A percentile compares a stretch with the other conserved stretches of the same genome.
Evolutionary conservation across 768 basidiomycete genomes (phyloP).

Genomic region (Amanita polypyramis): DNA sequence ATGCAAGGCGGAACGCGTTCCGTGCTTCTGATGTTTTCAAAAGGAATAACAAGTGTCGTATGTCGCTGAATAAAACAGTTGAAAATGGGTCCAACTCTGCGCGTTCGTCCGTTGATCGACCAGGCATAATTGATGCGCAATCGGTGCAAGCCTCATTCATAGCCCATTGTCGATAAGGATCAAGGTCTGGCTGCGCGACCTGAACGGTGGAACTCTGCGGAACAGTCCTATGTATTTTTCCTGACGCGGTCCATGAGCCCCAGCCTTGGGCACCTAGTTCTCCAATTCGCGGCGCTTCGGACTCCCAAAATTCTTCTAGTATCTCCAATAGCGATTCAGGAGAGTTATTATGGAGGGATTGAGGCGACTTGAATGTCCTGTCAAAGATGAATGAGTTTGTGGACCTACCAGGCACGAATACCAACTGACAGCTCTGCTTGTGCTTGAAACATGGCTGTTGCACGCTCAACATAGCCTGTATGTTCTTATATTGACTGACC

Average conservation of each 20-base stretch:
- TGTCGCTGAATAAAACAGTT: slow-evolving; percentile 63
- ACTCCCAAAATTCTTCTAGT: slow-evolving; percentile 80
- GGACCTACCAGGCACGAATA: background rate
- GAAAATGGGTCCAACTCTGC: slow-evolving; percentile 58
- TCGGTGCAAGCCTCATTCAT: slow-evolving; percentile 44
- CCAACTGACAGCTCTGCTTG: slow-evolving; percentile 67
- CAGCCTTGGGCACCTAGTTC: slow-evolving; percentile 61
- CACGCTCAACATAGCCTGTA: slow-evolving; percentile 63
- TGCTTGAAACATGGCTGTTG: slow-evolving; percentile 71
- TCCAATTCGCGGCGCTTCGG: slow-evolving; percentile 66
- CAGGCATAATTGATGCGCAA: slow-evolving; percentile 30
- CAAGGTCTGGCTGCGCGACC: slow-evolving; percentile 22
- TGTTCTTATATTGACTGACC: slow-evolving; percentile 9
- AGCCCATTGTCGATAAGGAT: slow-evolving; percentile 66
- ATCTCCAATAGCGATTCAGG: slow-evolving; percentile 40
- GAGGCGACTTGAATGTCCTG: slow-evolving; percentile 53
- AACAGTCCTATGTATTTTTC: slow-evolving; percentile 22
- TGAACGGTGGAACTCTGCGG: background rate
- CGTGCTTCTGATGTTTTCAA: slow-evolving; percentile 35
- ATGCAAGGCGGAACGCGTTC: slow-evolving; percentile 51
- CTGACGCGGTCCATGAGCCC: slow-evolving; percentile 46
- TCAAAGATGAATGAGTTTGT: background rate
- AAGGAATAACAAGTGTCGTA: slow-evolving; percentile 45
- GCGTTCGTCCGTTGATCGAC: slow-evolving; percentile 40
- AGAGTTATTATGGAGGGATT: slow-evolving; percentile 28